Conservation (phyloP, 441 rosid genomes). For the Euphorbia corollata region DNA sequence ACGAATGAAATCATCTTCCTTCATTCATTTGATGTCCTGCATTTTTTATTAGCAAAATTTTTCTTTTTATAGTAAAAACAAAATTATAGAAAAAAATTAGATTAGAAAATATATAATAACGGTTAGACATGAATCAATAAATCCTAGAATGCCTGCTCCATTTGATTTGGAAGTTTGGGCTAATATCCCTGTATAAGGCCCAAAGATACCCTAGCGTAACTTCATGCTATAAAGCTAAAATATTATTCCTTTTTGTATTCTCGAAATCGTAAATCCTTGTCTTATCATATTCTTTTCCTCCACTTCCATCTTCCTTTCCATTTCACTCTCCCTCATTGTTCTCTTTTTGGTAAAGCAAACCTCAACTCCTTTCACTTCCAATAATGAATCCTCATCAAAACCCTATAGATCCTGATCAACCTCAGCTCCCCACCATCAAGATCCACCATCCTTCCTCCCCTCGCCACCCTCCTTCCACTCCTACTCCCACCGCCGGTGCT, state of each 20-base stretch:
- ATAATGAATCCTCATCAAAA: conserved; percentile 34
- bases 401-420: conserved; percentile 52
- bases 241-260: not conserved
- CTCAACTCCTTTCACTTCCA: not conserved
- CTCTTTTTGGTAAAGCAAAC: not conserved
- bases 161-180: too few relatives aligned
- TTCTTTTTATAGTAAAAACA: too few relatives aligned
- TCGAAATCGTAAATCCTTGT: not conserved
- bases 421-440: conserved; percentile 66
- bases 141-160: too few relatives aligned
- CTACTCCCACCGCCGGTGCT: conserved; percentile 29
- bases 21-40: too few relatives aligned
- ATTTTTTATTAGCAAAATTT: too few relatives aligned
- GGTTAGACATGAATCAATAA: too few relatives aligned
- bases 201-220: too few relatives aligned
- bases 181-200: too few relatives aligned
- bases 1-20: too few relatives aligned
- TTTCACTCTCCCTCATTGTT: not conserved
- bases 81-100: too few relatives aligned
- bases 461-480: conserved; percentile 15
- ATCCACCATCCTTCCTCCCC: conserved; percentile 10
- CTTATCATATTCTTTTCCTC: not conserved
- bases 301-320: not conserved
- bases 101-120: too few relatives aligned
- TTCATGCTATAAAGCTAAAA: too few relatives aligned